A percentile compares a stretch with the other conserved stretches of the same genome.
Evolutionary conservation across 306 rosid species (phyloP).

Genomic region (Corylus avellana): DNA sequence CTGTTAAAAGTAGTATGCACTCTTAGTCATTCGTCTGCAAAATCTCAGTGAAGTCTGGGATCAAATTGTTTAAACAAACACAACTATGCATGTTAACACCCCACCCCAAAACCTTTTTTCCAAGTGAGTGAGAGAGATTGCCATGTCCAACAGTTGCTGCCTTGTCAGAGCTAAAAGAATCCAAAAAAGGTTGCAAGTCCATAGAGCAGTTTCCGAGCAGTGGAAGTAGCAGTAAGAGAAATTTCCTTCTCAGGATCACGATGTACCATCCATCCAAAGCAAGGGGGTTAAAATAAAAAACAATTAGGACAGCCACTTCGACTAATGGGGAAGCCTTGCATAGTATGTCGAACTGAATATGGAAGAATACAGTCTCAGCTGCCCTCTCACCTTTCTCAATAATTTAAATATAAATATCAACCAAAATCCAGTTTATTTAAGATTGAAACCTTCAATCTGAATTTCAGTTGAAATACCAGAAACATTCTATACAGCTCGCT

Average conservation of each 20-base stretch:
- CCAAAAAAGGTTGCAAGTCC: not conserved
- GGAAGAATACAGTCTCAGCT: too few species aligned
- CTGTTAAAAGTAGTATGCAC: not conserved
- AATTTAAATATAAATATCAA: not conserved
- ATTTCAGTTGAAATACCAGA: not conserved
- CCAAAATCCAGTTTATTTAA: not conserved
- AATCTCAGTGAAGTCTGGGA: not conserved
- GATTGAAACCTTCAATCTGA: not conserved
- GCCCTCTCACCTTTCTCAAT: too few species aligned
- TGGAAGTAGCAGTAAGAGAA: too few species aligned
- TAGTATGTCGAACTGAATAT: too few species aligned
- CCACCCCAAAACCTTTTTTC: not conserved
- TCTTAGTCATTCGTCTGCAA: not conserved
- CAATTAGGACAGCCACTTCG: too few species aligned
- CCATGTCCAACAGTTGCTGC: not conserved
- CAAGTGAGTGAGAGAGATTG: not conserved
- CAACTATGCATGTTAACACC: not conserved
- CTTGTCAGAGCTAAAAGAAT: not conserved
- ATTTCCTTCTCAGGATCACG: not conserved
- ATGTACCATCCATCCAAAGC: too few species aligned
- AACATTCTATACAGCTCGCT: not conserved
- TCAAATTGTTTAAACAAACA: not conserved
- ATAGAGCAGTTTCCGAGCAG: not conserved
- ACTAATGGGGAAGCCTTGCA: too few species aligned
- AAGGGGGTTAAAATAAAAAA: too few species aligned